These are phyloP conservation scores for Sclerotinia subarctica DNA, from an alignment of 2,329 filamentous ascomycete genomes.

Conservation along the genomic window DNA sequence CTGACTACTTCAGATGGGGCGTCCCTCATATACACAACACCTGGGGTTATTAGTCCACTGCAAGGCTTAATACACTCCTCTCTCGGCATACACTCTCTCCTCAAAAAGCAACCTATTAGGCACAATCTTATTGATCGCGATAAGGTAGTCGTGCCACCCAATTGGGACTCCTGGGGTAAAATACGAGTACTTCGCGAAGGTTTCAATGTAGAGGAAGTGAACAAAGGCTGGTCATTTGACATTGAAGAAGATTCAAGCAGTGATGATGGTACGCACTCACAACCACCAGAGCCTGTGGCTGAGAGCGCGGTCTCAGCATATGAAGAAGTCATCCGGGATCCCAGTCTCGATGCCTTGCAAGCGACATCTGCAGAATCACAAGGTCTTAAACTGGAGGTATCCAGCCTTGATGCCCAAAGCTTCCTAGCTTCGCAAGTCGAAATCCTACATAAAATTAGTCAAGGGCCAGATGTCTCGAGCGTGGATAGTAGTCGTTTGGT, in stretches of 20 bases:
- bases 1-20: slow-evolving; percentile 60
- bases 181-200: slow-evolving; percentile 87
- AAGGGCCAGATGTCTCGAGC: slow-evolving; percentile 51
- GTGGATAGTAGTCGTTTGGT: slow-evolving; percentile 33
- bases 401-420: slow-evolving; percentile 70
- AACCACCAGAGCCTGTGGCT: slow-evolving; percentile 19
- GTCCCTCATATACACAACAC: slow-evolving; percentile 80
- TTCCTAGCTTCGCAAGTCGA: slow-evolving; percentile 76
- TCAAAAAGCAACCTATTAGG: slow-evolving; percentile 75
- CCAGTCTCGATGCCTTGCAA: slow-evolving; percentile 60
- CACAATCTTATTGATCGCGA: slow-evolving; percentile 92
- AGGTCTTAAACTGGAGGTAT: slow-evolving; percentile 48
- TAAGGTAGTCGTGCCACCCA: slow-evolving; percentile 89
- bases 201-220: slow-evolving; percentile 86
- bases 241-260: slow-evolving; percentile 57
- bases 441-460: slow-evolving; percentile 63
- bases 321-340: slow-evolving; percentile 75
- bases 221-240: slow-evolving; percentile 80
- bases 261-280: slow-evolving; percentile 31
- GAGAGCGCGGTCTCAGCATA: slow-evolving; percentile 69
- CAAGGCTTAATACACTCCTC: slow-evolving; percentile 80
- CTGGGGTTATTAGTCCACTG: slow-evolving; percentile 71
- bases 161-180: slow-evolving; percentile 99
- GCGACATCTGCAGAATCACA: slow-evolving; percentile 48
- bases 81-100: slow-evolving; percentile 77